These are phyloP conservation scores for Digitaria exilis DNA, from an alignment of 202 grass and related monocot genomes.

Conservation along the genomic window DNA sequence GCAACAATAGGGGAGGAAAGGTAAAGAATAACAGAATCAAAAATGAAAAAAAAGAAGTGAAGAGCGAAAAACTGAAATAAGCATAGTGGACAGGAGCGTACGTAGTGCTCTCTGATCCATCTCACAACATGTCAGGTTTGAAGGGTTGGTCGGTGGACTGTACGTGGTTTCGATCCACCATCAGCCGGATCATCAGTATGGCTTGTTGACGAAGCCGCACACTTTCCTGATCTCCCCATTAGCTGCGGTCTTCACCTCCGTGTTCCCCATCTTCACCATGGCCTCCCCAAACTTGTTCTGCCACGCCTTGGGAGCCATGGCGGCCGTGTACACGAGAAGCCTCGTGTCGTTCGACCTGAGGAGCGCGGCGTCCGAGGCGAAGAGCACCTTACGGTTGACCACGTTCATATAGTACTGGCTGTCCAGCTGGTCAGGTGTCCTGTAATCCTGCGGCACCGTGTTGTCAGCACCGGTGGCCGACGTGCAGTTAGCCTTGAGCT, in stretches of 20 bases:
- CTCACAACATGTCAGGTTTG: not conserved
- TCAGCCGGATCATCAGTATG: not conserved
- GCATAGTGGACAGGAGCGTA: not conserved
- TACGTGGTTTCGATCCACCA: too few relatives aligned
- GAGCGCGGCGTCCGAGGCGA: slow-evolving; percentile 54
- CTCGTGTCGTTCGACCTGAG: slow-evolving; percentile 5
- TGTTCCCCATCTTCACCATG: slow-evolving; percentile 62
- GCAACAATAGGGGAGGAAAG: not conserved
- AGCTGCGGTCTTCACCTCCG: slow-evolving; percentile 18
- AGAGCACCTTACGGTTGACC: slow-evolving; percentile 28
- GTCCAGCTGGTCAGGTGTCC: slow-evolving; percentile 40
- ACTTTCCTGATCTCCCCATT: slow-evolving; percentile 3
- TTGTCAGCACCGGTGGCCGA: not conserved
- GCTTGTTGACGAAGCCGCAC: not conserved
- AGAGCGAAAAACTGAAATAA: not conserved
- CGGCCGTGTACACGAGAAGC: not conserved
- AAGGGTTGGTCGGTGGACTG: not conserved
- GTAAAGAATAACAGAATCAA: not conserved
- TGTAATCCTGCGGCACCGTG: slow-evolving; percentile 39
- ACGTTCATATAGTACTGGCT: slow-evolving; percentile 49
- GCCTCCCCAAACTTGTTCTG: slow-evolving; percentile 33
- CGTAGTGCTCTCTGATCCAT: not conserved
- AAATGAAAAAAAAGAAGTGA: not conserved
- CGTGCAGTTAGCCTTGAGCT: slow-evolving; percentile 27
- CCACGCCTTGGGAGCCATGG: not conserved